Evolutionary conservation across 2,329 filamentous ascomycete genomes (phyloP).

Genomic region (Neurospora crassa): DNA sequence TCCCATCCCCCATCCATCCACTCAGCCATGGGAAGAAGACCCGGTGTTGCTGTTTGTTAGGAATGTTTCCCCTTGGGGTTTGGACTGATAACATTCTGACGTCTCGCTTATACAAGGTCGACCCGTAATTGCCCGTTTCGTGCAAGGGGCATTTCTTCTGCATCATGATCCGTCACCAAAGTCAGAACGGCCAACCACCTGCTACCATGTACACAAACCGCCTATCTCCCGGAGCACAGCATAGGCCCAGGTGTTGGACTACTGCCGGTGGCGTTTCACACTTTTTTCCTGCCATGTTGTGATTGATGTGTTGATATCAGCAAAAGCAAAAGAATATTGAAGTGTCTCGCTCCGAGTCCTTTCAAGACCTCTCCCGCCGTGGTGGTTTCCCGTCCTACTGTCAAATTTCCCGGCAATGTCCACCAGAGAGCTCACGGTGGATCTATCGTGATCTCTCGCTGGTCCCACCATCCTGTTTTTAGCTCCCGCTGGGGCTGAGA

Average conservation of each 20-base stretch:
- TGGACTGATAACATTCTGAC: not conserved
- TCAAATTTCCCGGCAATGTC: constrained; percentile 16
- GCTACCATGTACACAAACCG: not conserved
- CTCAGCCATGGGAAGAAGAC: not conserved
- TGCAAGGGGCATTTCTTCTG: not conserved
- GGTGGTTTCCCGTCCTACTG: not conserved
- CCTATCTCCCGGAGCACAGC: not conserved
- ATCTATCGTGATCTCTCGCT: constrained; percentile 11
- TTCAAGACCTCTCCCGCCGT: not conserved
- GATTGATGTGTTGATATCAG: not conserved
- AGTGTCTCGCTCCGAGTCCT: constrained; percentile 5
- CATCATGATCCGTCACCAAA: not conserved
- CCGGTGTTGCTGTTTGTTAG: not conserved
- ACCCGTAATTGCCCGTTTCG: not conserved
- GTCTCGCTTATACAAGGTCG: not conserved
- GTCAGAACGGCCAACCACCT: not conserved
- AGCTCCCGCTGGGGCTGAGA: constrained; percentile 15
- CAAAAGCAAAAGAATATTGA: constrained; percentile 5
- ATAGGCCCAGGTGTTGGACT: not conserved
- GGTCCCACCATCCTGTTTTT: constrained; percentile 16
- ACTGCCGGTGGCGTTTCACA: not conserved
- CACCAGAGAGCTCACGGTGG: constrained; percentile 7
- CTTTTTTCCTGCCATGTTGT: not conserved
- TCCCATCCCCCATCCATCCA: not conserved
- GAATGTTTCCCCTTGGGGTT: not conserved